These are phyloP conservation scores for Trichosanthes truncata DNA, from an alignment of 306 rosid species.

Conservation along the genomic window DNA sequence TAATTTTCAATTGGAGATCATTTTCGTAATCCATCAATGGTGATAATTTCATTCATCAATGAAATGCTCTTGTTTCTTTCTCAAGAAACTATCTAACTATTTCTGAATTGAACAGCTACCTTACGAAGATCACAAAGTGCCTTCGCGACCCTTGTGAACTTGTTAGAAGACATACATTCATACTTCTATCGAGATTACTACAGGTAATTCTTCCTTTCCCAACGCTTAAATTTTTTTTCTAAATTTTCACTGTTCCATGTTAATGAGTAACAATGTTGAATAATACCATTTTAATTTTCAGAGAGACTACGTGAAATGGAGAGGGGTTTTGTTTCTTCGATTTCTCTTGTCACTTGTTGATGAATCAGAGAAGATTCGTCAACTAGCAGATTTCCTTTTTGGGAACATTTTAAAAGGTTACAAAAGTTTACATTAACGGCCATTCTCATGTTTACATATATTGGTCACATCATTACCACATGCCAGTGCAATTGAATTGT, in stretches of 20 bases:
- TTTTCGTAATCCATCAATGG: too few species aligned
- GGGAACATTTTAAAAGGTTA: constrained; percentile 87
- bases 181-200: constrained; percentile 78
- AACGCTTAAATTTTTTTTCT: neutral
- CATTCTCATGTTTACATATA: neutral
- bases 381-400: constrained; percentile 65
- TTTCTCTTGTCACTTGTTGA: constrained; percentile 94
- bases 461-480: neutral
- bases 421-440: neutral
- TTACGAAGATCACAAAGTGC: constrained; percentile 75
- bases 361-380: constrained; percentile 80
- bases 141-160: constrained; percentile 92
- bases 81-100: neutral
- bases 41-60: too few species aligned
- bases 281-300: constrained; percentile 18
- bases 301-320: constrained; percentile 98
- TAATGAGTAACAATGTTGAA: constrained; percentile 3
- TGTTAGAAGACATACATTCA: constrained; percentile 90
- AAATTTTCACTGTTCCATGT: constrained; percentile 1
- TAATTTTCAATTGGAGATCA: too few species aligned
- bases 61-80: too few species aligned
- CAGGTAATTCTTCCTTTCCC: constrained; percentile 44
- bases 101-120: constrained; percentile 59
- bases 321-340: constrained; percentile 88
- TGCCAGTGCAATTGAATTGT: neutral